phyloP scores from a whole-genome alignment of 495 filamentous ascomycete genomes.

The Penicillium cosmopolitanum region DNA sequence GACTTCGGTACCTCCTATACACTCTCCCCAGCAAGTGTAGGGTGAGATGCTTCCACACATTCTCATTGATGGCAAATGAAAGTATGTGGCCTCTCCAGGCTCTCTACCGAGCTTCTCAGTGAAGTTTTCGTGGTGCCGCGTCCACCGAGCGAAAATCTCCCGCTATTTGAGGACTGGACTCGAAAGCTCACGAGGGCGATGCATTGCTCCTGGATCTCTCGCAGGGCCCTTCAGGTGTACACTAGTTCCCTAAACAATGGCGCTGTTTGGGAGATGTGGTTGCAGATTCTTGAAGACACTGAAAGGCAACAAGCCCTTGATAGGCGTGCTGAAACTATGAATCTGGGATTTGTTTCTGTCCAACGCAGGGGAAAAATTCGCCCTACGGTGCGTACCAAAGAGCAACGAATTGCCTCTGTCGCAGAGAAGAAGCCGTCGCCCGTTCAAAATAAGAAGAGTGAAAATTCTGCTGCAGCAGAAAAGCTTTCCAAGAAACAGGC shows the following conservation, averaged over 20 bases:
- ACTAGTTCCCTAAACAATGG: neutral
- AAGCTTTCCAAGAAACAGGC: too few species aligned
- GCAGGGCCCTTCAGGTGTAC: neutral
- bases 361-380: neutral
- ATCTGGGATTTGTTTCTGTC: neutral
- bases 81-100: too few species aligned
- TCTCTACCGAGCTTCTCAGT: too few species aligned
- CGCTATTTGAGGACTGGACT: conserved; percentile 24
- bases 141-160: conserved; percentile 27
- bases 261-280: neutral
- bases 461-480: too few species aligned
- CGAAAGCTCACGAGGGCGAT: neutral
- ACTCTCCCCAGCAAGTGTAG: too few species aligned
- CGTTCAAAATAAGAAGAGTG: too few species aligned
- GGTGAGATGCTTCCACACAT: too few species aligned
- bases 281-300: neutral
- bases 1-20: too few species aligned
- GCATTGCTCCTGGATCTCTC: neutral
- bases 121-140: conserved; percentile 21
- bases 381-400: neutral
- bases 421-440: neutral
- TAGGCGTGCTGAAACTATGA: neutral
- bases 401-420: too few species aligned
- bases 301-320: neutral
- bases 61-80: too few species aligned